phyloP scores from a whole-genome alignment of 1,139 yeast genomes.

The Martiniozyma asiatica region DNA sequence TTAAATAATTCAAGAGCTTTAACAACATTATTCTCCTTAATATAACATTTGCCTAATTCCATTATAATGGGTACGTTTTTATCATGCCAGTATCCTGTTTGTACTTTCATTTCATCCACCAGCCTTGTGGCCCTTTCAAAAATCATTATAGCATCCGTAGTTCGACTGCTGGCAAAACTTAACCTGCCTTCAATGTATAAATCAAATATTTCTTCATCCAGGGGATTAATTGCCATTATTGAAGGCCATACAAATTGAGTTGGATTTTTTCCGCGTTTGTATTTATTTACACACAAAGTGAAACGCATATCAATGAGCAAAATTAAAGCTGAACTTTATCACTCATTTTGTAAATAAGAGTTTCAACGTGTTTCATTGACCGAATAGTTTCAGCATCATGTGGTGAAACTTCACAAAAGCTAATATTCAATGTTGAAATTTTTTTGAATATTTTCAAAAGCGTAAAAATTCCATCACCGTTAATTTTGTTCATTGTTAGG shows the following conservation, averaged over 20 bases:
- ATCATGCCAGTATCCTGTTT: conserved; percentile 1
- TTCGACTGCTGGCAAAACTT: conserved; percentile 4
- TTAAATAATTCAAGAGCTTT: conserved; percentile 2
- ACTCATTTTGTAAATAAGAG: conserved; percentile 8
- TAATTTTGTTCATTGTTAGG: conserved; percentile 15
- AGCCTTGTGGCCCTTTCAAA: conserved; percentile 2
- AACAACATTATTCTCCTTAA: background rate
- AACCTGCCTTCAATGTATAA: conserved; percentile 3
- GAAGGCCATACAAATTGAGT: too few relatives aligned
- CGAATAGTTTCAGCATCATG: conserved; percentile 9
- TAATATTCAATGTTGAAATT: conserved; percentile 10
- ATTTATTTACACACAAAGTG: too few relatives aligned
- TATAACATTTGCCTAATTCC: conserved; percentile 4
- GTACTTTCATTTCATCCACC: background rate
- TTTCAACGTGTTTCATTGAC: conserved; percentile 8
- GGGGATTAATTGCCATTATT: too few relatives aligned
- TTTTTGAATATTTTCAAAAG: conserved; percentile 12
- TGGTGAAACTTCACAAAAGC: conserved; percentile 13
- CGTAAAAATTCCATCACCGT: conserved; percentile 14
- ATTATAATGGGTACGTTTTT: conserved; percentile 3
- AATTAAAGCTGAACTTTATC: too few relatives aligned
- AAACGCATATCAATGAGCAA: too few relatives aligned
- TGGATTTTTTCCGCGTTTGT: too few relatives aligned
- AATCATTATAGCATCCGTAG: conserved; percentile 3
- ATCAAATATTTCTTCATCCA: conserved; percentile 3